These are phyloP conservation scores for Ustilago sp. DNA, from an alignment of 1,284 basidiomycete genomes.

Conservation along the genomic window DNA sequence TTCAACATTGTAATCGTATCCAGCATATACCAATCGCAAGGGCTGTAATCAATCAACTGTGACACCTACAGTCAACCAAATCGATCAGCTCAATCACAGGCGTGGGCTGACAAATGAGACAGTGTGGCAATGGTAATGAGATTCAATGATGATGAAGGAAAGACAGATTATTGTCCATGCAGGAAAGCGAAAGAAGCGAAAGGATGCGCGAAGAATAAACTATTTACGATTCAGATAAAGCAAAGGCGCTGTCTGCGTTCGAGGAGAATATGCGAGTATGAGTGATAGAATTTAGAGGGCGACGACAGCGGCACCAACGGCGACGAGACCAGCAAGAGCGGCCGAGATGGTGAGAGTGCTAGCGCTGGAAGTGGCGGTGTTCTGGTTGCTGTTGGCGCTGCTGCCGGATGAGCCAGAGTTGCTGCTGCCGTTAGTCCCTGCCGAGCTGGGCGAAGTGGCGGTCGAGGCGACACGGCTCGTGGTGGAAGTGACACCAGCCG, in stretches of 20 bases:
- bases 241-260: not conserved
- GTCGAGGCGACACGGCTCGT: conserved; percentile 18
- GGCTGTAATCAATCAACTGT: not conserved
- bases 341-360: conserved; percentile 19
- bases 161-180: conserved; percentile 31
- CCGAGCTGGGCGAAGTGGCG: conserved; percentile 4
- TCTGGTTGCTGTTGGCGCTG: conserved; percentile 19
- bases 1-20: conserved; percentile 1
- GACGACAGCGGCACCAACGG: conserved; percentile 28
- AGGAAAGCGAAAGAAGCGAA: conserved; percentile 26
- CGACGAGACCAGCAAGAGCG: conserved; percentile 27
- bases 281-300: conserved; percentile 15
- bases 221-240: not conserved
- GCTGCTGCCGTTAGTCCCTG: conserved; percentile 5
- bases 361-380: conserved; percentile 28
- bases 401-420: conserved; percentile 11
- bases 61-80: not conserved
- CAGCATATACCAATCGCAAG: not conserved
- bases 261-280: not conserved
- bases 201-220: not conserved
- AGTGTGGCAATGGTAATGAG: not conserved
- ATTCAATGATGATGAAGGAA: conserved; percentile 6
- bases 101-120: not conserved
- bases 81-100: not conserved
- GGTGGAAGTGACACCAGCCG: conserved; percentile 7